Evolutionary conservation across 495 filamentous ascomycete species (phyloP).

Genomic region (Lindgomyces ingoldianus): DNA sequence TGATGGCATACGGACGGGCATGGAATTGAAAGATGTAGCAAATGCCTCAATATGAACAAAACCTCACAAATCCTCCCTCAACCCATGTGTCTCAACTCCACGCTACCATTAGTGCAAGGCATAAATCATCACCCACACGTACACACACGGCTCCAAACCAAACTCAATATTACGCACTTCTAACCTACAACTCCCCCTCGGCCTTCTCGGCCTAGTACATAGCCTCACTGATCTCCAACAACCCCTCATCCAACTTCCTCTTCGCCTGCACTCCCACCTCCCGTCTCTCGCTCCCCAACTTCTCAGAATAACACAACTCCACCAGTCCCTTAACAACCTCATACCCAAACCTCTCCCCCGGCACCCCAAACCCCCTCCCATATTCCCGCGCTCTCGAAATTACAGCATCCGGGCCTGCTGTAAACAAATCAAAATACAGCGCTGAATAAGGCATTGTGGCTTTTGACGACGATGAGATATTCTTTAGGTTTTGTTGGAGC

Average conservation of each 20-base stretch:
- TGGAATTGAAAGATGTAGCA: no score
- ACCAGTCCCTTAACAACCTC: constrained; percentile 83
- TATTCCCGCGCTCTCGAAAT: constrained; percentile 42
- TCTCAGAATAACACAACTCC: constrained; percentile 84
- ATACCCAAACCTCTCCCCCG: constrained; percentile 62
- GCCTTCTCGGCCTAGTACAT: constrained; percentile 63
- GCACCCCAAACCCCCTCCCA: constrained; percentile 39
- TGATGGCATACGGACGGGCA: no score
- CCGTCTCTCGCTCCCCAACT: constrained; percentile 65
- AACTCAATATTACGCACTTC: background rate
- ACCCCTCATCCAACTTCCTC: constrained; percentile 72
- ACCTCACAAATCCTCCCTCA: no score
- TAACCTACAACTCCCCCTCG: no score
- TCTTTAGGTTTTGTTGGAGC: constrained; percentile 91
- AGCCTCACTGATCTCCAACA: constrained; percentile 74
- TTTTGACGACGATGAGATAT: constrained; percentile 51
- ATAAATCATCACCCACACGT: no score
- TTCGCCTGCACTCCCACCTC: constrained; percentile 70
- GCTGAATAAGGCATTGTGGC: constrained; percentile 65
- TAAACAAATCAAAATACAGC: constrained; percentile 79
- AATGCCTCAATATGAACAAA: no score
- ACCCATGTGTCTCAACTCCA: no score
- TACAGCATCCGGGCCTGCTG: constrained; percentile 68
- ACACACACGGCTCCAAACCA: background rate
- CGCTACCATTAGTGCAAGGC: no score